These are phyloP conservation scores for Zostera marina DNA, from an alignment of 116 monocot genomes.

Conservation along the genomic window DNA sequence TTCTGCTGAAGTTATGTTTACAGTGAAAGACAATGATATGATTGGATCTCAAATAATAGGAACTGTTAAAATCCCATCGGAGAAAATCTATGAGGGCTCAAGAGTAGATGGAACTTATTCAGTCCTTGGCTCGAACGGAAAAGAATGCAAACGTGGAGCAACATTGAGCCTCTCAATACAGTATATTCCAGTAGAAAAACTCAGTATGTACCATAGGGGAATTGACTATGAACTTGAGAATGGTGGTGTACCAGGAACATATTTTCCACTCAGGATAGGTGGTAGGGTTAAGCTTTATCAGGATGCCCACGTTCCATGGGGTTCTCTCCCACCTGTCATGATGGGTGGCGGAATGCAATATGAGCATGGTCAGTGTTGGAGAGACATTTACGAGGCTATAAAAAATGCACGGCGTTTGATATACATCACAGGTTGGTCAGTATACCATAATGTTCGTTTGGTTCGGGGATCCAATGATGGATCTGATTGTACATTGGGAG, in stretches of 20 bases:
- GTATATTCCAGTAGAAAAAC: slow-evolving; percentile 50
- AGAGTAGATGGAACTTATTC: slow-evolving; percentile 54
- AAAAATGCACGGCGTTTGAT: slow-evolving; percentile 42
- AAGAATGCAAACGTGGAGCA: slow-evolving; percentile 48
- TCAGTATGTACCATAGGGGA: slow-evolving; percentile 43
- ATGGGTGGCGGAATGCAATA: slow-evolving; percentile 40
- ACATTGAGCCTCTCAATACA: slow-evolving; percentile 48
- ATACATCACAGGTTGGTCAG: slow-evolving; percentile 87
- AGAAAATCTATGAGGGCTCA: slow-evolving; percentile 35
- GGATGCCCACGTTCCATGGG: slow-evolving; percentile 78
- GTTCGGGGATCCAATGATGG: slow-evolving; percentile 29
- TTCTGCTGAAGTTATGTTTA: slow-evolving; percentile 46
- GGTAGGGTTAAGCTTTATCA: slow-evolving; percentile 67
- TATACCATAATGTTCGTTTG: slow-evolving; percentile 51
- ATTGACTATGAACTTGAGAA: slow-evolving; percentile 40
- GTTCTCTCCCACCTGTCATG: slow-evolving; percentile 43
- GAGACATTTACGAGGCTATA: slow-evolving; percentile 61
- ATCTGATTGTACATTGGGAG: slow-evolving; percentile 26
- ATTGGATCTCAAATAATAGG: slow-evolving; percentile 78
- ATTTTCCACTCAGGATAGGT: slow-evolving; percentile 60
- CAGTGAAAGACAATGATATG: slow-evolving; percentile 69
- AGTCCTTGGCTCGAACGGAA: slow-evolving; percentile 56
- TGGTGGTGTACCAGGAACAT: slow-evolving; percentile 54
- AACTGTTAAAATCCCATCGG: slow-evolving; percentile 38
- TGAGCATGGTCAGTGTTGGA: slow-evolving; percentile 76